Evolutionary conservation across 495 filamentous ascomycete genomes (phyloP), one percentile per base, ranked within the genome.

Genomic region (Podospora appendiculata): DNA sequence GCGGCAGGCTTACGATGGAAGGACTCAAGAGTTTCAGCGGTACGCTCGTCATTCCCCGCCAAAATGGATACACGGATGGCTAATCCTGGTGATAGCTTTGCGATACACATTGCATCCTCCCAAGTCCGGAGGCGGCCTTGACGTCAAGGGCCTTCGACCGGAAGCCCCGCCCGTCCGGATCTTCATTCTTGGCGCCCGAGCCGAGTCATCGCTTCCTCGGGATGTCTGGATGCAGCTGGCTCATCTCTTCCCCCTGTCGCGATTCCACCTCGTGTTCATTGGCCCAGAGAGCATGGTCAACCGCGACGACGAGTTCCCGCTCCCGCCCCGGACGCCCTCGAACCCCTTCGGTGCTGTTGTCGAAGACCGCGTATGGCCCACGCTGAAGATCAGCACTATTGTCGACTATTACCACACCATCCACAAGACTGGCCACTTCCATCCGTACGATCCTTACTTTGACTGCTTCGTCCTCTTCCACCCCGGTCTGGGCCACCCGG

Each of bases 351-450:
- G 94, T 11, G 89, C 87, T 8, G 78, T 97, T 18, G 83, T 96
- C 8, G 94, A 99, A 70, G 90, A 90, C 64, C 78, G 92, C 14
- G 76, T 97, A 2, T 85, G 83, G 58, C 80, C 84, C 16, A 81
- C 82, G 50, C 82, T 96, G 82, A 97, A 97, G 74, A 94, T 99
- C 57, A 89, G 82, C 61, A 99, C 93, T 0, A 95, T 89, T 59
- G 91, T 96, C 19, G 94, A 99, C 53, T 96, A 99, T 70, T 99
- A 91, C 74, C 91, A 99, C 66, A 96, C 90, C 1, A 79, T 99
- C 61, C 91, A 97, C 70, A 82, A 92, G 59, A 84, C 92, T 1
- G 81, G 86, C 33, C 76, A 88, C 51, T 99, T 97, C 73, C 79
- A 86, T 19, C 94, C 94, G 0, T 96, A 88, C 69, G 93, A 99